Evolutionary conservation across 2,329 filamentous ascomycete species (phyloP), one percentile per base, ranked within the genome.

Genomic region (Byssoonygena ceratinophila): DNA sequence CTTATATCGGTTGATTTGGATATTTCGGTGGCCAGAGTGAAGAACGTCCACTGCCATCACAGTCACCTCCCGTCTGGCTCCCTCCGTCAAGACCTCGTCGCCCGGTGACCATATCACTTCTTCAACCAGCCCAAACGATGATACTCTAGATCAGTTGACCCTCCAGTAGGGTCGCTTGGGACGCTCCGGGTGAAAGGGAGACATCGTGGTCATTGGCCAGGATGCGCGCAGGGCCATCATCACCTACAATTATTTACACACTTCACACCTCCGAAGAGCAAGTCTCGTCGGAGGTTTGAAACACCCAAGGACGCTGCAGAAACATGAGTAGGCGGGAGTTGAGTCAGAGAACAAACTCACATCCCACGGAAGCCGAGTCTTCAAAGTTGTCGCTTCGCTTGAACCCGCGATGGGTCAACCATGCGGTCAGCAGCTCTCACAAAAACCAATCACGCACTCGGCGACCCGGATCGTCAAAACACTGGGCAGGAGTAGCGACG

Each of bases 101-200:
- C 25, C 32, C 16, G 22, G 32, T 51, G 46, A 49, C 36, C 36
- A 40, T 34, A 31, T 49, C 46, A 49, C 36, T 25, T 48, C 20
- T 11, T 41, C 36, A 8, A 6, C 22, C 32, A 12, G 23, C 8
- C n/a, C 22, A 11, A 31, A 18, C 4, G 25, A 29, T 25, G 32
- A 39, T 25, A 14, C 36, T 8, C 8, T n/a, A n/a, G 32, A 27
- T 40, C 46, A 39, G 7, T 48, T 48, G 46, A 39, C 46, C 46
- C 16, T 18, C 46, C 27, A 32, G 9, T 32, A 14, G 14, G 20
- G 14, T 25, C 20, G 18, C 9, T 3, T 43, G 9, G 11, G 39
- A 20, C 36, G 11, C 5, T 18, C 36, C 36, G 36, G 18, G 11
- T 18, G 5, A 20, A 18, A 39, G 3, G 36, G 36, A 20, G 3